These are phyloP conservation scores for Ophiostoma perfectum DNA, from an alignment of 2,329 filamentous ascomycete genomes.

Conservation along the genomic window DNA sequence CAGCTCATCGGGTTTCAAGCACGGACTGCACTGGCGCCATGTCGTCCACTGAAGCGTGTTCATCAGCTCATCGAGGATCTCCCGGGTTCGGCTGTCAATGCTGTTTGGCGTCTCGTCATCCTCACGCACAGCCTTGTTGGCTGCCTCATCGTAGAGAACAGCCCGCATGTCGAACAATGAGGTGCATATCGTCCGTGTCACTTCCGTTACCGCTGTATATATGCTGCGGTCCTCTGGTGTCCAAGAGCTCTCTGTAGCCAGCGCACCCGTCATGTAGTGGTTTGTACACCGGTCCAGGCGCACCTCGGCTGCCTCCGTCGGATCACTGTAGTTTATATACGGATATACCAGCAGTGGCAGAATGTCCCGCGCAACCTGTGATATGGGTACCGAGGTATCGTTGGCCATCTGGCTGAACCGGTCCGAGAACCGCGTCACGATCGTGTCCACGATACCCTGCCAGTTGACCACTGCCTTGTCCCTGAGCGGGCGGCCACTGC, in stretches of 20 bases:
- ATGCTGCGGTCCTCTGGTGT: slow-evolving; percentile 43
- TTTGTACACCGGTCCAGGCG: slow-evolving; percentile 40
- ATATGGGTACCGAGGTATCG: slow-evolving; percentile 30
- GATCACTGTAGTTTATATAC: slow-evolving; percentile 41
- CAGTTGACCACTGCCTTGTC: slow-evolving; percentile 48
- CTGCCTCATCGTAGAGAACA: slow-evolving; percentile 23
- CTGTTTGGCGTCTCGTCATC: neutral
- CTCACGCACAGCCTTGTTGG: neutral
- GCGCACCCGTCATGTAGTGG: slow-evolving; percentile 39
- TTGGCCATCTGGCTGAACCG: slow-evolving; percentile 44
- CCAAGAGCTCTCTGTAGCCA: slow-evolving; percentile 28
- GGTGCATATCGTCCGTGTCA: slow-evolving; percentile 39
- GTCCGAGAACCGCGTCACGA: slow-evolving; percentile 57
- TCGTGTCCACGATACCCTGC: slow-evolving; percentile 62
- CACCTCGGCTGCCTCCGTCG: slow-evolving; percentile 15
- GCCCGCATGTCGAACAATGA: slow-evolving; percentile 31
- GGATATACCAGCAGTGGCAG: slow-evolving; percentile 29
- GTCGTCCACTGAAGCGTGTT: slow-evolving; percentile 33
- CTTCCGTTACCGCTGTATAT: slow-evolving; percentile 39
- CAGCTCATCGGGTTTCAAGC: slow-evolving; percentile 31
- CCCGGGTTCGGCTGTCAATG: slow-evolving; percentile 15
- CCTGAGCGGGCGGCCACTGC: slow-evolving; percentile 31
- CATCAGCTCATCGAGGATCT: slow-evolving; percentile 28
- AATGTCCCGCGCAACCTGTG: slow-evolving; percentile 38
- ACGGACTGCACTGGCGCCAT: slow-evolving; percentile 35